These are phyloP conservation scores for Beta macrorhiza DNA, from an alignment of 179 eudicot genomes.

Conservation along the genomic window DNA sequence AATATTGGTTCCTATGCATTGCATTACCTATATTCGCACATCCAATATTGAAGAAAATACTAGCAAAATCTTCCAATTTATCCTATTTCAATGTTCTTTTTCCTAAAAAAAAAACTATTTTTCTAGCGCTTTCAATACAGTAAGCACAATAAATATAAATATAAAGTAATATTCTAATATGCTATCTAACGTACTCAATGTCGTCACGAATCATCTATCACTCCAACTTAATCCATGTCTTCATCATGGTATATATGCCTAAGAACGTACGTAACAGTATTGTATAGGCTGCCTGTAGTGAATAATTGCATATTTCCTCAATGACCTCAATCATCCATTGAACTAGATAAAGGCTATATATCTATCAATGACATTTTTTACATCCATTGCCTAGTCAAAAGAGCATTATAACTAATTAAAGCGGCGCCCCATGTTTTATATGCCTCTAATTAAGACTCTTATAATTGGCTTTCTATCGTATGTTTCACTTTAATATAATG, in stretches of 20 bases:
- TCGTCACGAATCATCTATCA: slow-evolving; percentile 29
- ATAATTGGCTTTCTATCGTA: too few relatives aligned
- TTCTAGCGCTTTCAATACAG: slow-evolving; percentile 3
- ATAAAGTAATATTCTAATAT: slow-evolving; percentile 20
- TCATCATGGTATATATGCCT: slow-evolving; percentile 22
- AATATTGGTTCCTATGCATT: neutral
- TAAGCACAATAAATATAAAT: neutral
- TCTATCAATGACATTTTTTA: neutral
- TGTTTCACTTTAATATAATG: neutral
- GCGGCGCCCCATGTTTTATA: neutral
- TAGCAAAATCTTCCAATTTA: neutral
- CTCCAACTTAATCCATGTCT: slow-evolving; percentile 10
- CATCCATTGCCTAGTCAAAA: slow-evolving; percentile 18
- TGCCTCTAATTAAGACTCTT: neutral
- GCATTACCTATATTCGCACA: slow-evolving; percentile 16
- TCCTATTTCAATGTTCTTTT: neutral
- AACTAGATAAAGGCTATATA: neutral
- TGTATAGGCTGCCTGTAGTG: neutral
- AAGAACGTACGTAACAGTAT: slow-evolving; percentile 13
- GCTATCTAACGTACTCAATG: slow-evolving; percentile 43
- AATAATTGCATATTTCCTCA: slow-evolving; percentile 12
- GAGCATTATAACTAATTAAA: slow-evolving; percentile 12
- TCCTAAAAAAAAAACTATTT: neutral
- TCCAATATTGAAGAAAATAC: neutral
- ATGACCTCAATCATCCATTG: slow-evolving; percentile 23